A percentile compares a stretch with the other conserved stretches of the same genome.
Evolutionary conservation across 495 filamentous ascomycete species (phyloP).

Genomic region (Hyaloscypha bicolor): DNA sequence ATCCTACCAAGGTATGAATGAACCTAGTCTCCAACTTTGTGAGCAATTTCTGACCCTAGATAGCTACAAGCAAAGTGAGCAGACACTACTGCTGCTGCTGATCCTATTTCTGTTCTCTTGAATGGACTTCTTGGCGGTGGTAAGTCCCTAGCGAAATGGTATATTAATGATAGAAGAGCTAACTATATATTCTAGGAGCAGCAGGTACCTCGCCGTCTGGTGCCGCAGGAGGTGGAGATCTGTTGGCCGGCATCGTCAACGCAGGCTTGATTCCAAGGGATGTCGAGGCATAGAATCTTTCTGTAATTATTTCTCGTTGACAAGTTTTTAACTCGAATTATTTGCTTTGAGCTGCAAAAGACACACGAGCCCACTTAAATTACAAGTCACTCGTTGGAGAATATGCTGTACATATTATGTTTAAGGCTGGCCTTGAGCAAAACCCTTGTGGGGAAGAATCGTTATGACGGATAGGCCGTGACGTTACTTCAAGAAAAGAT

Average conservation of each 20-base stretch:
- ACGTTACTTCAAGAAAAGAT: background rate
- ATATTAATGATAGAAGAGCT: background rate
- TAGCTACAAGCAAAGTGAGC: background rate
- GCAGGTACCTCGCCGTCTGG: too few relatives aligned
- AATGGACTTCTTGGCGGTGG: background rate
- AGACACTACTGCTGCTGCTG: background rate
- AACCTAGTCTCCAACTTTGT: background rate
- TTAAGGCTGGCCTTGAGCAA: background rate
- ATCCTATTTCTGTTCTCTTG: background rate
- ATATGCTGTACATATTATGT: background rate
- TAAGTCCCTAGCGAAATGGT: background rate
- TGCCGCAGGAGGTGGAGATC: too few relatives aligned
- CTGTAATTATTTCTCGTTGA: background rate
- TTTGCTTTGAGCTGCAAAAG: background rate
- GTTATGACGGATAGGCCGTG: background rate
- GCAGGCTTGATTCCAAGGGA: too few relatives aligned
- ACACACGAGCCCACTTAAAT: background rate
- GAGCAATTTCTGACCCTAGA: background rate
- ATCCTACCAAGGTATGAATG: slow-evolving; percentile 12
- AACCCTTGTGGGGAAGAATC: background rate
- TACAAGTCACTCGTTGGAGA: background rate
- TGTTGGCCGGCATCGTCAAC: too few relatives aligned
- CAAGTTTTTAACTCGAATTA: background rate
- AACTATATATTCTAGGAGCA: background rate
- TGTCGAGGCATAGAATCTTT: background rate